These are phyloP conservation scores for Recurvomyces mirabilis DNA, from an alignment of 495 filamentous ascomycete genomes.

Conservation along the genomic window DNA sequence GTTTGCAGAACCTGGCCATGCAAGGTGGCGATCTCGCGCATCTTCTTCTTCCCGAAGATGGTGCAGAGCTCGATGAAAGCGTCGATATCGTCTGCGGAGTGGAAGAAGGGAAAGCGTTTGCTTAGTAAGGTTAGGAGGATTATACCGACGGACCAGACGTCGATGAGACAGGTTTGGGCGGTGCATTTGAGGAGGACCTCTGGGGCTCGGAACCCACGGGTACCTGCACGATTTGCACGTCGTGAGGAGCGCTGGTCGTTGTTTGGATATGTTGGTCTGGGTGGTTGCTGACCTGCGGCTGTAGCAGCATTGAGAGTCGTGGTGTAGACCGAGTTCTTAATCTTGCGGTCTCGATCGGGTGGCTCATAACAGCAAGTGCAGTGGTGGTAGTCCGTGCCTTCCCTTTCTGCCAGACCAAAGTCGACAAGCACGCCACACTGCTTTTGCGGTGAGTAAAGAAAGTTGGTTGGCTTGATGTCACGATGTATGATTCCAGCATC, in stretches of 20 bases:
- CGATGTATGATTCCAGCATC: conserved; percentile 75
- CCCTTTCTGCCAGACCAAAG: conserved; percentile 84
- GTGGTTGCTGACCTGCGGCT: conserved; percentile 28
- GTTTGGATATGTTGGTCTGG: conserved; percentile 43
- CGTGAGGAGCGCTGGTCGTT: conserved; percentile 77
- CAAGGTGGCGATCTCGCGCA: conserved; percentile 69
- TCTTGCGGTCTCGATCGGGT: conserved; percentile 25
- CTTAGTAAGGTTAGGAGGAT: conserved; percentile 85
- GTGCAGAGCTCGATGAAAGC: conserved; percentile 94
- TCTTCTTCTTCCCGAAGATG: conserved; percentile 75
- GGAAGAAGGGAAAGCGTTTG: conserved; percentile 93
- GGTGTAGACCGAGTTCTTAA: conserved; percentile 29
- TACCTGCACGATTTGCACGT: conserved; percentile 91
- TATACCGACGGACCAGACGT: conserved; percentile 93
- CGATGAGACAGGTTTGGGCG: conserved; percentile 77
- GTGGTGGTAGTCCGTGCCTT: conserved; percentile 59
- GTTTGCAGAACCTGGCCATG: conserved; percentile 86
- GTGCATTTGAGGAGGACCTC: conserved; percentile 98
- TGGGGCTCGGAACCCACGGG: conserved; percentile 86
- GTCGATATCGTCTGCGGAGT: conserved; percentile 90
- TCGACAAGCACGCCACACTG: conserved; percentile 85
- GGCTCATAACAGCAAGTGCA: conserved; percentile 54
- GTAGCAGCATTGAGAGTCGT: conserved; percentile 6
- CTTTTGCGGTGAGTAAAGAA: conserved; percentile 78
- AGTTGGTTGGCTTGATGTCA: conserved; percentile 99